These are phyloP conservation scores for Aciculosporium take DNA, from an alignment of 2,329 filamentous ascomycete species.

Conservation along the genomic window DNA sequence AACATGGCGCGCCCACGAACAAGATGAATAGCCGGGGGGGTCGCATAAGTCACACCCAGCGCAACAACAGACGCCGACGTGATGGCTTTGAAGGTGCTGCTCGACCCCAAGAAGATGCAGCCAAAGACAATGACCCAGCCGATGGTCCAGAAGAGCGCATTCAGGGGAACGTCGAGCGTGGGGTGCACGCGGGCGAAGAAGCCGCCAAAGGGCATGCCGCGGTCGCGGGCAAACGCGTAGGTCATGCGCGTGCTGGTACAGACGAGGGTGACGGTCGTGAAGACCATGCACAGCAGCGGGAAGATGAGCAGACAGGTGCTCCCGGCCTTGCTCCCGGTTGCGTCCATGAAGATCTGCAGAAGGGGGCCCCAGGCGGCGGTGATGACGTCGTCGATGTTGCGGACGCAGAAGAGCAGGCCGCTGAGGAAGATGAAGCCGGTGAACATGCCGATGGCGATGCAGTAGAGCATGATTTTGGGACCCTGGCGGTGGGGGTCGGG, in stretches of 20 bases:
- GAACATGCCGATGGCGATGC: constrained; percentile 46
- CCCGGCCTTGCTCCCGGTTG: constrained; percentile 47
- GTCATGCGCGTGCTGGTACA: constrained; percentile 53
- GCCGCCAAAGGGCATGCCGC: constrained; percentile 49
- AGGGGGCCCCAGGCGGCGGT: constrained; percentile 41
- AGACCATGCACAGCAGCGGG: constrained; percentile 49
- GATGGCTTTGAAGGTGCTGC: constrained; percentile 56
- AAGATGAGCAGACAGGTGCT: constrained; percentile 53
- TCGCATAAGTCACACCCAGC: constrained; percentile 59
- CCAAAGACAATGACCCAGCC: constrained; percentile 53
- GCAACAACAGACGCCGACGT: constrained; percentile 60
- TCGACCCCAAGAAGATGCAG: constrained; percentile 54
- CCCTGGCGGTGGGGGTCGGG: constrained; percentile 43
- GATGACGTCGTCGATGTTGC: constrained; percentile 43
- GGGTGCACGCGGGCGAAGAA: constrained; percentile 49
- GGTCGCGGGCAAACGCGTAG: constrained; percentile 51
- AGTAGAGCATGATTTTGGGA: constrained; percentile 52
- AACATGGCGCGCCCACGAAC: constrained; percentile 51
- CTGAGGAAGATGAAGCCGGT: constrained; percentile 51
- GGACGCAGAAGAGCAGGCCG: constrained; percentile 49
- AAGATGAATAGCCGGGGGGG: constrained; percentile 57
- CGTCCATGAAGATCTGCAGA: constrained; percentile 49
- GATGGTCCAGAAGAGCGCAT: constrained; percentile 48
- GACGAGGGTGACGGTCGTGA: constrained; percentile 50
- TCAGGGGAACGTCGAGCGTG: constrained; percentile 49